Evolutionary conservation across 352 stramenopile species (phyloP).

Genomic region (Phytopythium delawarense): DNA sequence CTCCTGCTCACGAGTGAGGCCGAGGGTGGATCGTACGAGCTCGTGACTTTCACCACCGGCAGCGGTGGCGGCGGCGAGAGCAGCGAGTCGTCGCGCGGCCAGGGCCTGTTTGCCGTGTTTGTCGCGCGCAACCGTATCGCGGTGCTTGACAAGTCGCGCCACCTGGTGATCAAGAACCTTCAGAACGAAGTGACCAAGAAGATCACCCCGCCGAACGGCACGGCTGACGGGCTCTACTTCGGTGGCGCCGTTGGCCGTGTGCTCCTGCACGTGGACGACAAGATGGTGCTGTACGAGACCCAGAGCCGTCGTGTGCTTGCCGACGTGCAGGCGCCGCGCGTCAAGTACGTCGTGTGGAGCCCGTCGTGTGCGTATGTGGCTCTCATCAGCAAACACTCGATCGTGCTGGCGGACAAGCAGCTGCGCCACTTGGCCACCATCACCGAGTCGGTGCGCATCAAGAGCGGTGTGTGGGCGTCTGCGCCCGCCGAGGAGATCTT

Average conservation of each 20-base stretch:
- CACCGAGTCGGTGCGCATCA: constrained; percentile 96
- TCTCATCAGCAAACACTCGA: constrained; percentile 96
- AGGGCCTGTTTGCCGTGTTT: constrained; percentile 96
- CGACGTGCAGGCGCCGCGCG: constrained; percentile 93
- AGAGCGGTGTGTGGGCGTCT: constrained; percentile 92
- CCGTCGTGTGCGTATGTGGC: constrained; percentile 96
- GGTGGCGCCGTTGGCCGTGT: constrained; percentile 96
- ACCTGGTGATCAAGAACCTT: constrained; percentile 99
- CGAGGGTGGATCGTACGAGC: constrained; percentile 97
- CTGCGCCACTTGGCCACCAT: constrained; percentile 97
- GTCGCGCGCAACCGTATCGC: constrained; percentile 97
- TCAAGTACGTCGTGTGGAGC: constrained; percentile 99
- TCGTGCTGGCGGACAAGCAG: constrained; percentile 97
- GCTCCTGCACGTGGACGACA: constrained; percentile 95
- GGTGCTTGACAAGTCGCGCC: constrained; percentile 94
- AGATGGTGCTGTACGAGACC: constrained; percentile 98
- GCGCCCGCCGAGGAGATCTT: constrained; percentile 90
- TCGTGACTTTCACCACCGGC: constrained; percentile 92
- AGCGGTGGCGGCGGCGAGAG: constrained; percentile 65
- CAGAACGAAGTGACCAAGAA: constrained; percentile 99
- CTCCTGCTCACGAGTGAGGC: constrained; percentile 94
- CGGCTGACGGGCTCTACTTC: constrained; percentile 95
- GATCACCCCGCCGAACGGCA: constrained; percentile 94
- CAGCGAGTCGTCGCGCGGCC: constrained; percentile 92
- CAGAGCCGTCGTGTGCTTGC: constrained; percentile 95